Conservation (phyloP, 2,329 filamentous ascomycete genomes). For the Botrytis aclada region DNA sequence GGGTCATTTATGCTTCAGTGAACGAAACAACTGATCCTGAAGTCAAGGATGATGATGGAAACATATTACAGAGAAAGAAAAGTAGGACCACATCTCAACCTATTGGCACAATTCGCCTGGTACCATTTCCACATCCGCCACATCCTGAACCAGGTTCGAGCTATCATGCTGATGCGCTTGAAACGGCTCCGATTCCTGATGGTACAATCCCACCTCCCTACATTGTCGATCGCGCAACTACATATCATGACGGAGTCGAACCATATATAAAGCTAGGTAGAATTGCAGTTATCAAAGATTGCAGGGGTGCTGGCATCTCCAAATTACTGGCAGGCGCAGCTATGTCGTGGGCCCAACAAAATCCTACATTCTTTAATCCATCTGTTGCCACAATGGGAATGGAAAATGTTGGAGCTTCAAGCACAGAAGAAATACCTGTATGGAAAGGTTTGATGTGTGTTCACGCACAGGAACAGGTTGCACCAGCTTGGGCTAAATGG, state of each 20-base stretch:
- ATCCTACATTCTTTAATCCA: slow-evolving; percentile 55
- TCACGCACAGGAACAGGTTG: slow-evolving; percentile 71
- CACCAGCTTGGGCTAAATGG: slow-evolving; percentile 63
- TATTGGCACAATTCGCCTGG: slow-evolving; percentile 50
- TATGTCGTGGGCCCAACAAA: slow-evolving; percentile 61
- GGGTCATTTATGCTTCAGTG: slow-evolving; percentile 71
- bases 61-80: slow-evolving; percentile 43
- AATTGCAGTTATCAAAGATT: slow-evolving; percentile 63
- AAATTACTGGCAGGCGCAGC: slow-evolving; percentile 64
- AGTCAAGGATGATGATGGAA: slow-evolving; percentile 44
- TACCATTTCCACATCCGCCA: slow-evolving; percentile 51
- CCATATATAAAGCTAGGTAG: slow-evolving; percentile 81
- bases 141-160: slow-evolving; percentile 53
- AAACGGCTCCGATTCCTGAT: slow-evolving; percentile 16
- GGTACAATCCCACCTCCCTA: slow-evolving; percentile 22
- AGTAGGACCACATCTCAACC: slow-evolving; percentile 41
- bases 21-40: slow-evolving; percentile 46
- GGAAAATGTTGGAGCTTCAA: slow-evolving; percentile 43
- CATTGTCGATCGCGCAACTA: slow-evolving; percentile 41
- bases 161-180: slow-evolving; percentile 28
- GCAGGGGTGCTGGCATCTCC: slow-evolving; percentile 56
- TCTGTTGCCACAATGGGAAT: slow-evolving; percentile 44
- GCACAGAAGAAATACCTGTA: slow-evolving; percentile 44
- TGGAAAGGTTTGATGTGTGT: slow-evolving; percentile 77
- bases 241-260: slow-evolving; percentile 59